Percentiles rank a stretch among this genome's conserved stretches.
These are phyloP conservation scores for Microdochium nivale DNA, from an alignment of 2,329 filamentous ascomycete genomes.

Conservation along the genomic window DNA sequence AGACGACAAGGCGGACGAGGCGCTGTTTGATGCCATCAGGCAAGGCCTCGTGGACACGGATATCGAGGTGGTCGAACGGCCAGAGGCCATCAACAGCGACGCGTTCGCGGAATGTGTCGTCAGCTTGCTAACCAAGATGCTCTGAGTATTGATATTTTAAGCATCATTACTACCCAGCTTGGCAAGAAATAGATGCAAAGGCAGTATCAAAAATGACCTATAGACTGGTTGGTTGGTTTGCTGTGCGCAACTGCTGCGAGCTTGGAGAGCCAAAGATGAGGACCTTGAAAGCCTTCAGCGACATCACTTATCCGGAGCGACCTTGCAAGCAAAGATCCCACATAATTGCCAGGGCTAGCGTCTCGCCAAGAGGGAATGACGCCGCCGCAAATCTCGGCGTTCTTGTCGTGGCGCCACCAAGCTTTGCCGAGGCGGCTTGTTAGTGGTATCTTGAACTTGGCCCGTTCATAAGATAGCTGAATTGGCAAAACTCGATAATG, in stretches of 20 bases:
- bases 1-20: slow-evolving; percentile 30
- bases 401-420: not conserved
- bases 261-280: too few relatives aligned
- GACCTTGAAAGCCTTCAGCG: too few relatives aligned
- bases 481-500: too few relatives aligned
- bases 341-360: not conserved
- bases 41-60: slow-evolving; percentile 36
- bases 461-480: too few relatives aligned
- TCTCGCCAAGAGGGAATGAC: not conserved
- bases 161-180: not conserved
- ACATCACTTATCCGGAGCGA: not conserved
- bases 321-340: not conserved
- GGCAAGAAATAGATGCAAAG: too few relatives aligned
- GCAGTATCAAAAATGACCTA: too few relatives aligned
- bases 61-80: slow-evolving; percentile 40
- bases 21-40: slow-evolving; percentile 43
- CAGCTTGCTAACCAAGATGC: not conserved
- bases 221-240: too few relatives aligned
- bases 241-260: too few relatives aligned
- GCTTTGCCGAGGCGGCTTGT: not conserved
- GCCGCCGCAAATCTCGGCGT: not conserved
- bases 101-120: not conserved
- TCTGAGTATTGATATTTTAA: not conserved
- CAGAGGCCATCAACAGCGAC: slow-evolving; percentile 38
- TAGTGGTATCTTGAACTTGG: not conserved